Conservation (phyloP, 306 rosid species). For the Gastrolobium bilobum region DNA sequence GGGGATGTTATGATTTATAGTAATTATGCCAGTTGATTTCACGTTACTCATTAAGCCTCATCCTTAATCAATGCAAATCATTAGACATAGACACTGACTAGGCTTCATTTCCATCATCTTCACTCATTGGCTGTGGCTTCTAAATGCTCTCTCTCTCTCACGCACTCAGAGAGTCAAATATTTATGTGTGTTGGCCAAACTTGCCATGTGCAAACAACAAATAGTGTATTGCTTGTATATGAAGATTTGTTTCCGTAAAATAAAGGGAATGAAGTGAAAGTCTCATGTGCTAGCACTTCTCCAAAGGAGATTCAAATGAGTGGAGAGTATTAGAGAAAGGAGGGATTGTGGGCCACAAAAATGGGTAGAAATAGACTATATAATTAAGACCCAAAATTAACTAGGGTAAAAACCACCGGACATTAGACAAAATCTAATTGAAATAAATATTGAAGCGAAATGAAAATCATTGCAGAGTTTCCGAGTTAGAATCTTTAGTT, state of each 20-base stretch:
- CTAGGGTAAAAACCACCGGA: not conserved
- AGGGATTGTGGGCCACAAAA: slow-evolving; percentile 36
- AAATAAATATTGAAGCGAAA: not conserved
- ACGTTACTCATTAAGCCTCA: slow-evolving; percentile 49
- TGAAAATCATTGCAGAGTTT: too few relatives aligned
- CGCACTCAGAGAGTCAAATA: not conserved
- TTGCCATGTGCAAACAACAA: slow-evolving; percentile 52
- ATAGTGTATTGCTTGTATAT: not conserved
- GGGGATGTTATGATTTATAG: slow-evolving; percentile 48
- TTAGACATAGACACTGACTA: slow-evolving; percentile 34
- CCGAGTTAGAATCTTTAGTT: too few relatives aligned
- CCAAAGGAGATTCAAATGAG: not conserved
- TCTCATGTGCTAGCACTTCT: slow-evolving; percentile 36
- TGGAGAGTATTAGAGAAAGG: not conserved
- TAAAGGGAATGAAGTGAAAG: slow-evolving; percentile 25
- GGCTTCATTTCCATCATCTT: slow-evolving; percentile 34
- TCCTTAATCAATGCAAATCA: slow-evolving; percentile 61
- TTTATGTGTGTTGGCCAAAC: not conserved
- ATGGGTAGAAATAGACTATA: not conserved
- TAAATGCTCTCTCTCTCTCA: not conserved
- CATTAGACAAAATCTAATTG: not conserved
- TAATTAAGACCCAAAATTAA: not conserved
- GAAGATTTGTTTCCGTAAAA: slow-evolving; percentile 35
- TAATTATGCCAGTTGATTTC: slow-evolving; percentile 54
- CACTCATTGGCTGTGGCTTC: not conserved